Conservation (phyloP, 441 rosid species). For the Euphorbia celastroides region DNA sequence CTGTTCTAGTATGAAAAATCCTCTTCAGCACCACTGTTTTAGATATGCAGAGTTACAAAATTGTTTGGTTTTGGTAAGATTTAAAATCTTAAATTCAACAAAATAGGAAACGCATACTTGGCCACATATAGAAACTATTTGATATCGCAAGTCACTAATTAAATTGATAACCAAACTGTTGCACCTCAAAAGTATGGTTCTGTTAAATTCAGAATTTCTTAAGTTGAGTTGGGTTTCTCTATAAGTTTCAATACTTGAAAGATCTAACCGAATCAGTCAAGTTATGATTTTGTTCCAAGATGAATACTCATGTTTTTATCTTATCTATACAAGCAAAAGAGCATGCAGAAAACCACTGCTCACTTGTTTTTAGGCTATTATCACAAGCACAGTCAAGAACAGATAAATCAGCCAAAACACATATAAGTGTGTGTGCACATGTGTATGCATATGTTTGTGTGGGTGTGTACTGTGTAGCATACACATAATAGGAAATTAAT, state of each 20-base stretch:
- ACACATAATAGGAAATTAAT: neutral
- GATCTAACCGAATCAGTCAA: neutral
- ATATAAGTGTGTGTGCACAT: neutral
- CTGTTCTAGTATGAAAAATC: neutral
- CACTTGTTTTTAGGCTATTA: neutral
- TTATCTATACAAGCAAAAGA: neutral
- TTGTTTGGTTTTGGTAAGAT: neutral
- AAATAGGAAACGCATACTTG: neutral
- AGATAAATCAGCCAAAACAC: neutral
- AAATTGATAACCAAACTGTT: neutral
- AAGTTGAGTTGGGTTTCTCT: neutral
- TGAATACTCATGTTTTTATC: neutral
- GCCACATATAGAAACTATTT: neutral
- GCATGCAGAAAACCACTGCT: slow-evolving; percentile 1
- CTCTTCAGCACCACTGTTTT: neutral
- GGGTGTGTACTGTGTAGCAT: neutral
- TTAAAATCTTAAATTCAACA: too few species aligned
- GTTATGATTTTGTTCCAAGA: neutral
- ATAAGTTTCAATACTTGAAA: neutral
- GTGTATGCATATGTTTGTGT: neutral
- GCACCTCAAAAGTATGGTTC: neutral
- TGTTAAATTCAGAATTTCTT: neutral
- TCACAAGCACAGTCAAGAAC: neutral
- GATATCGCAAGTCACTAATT: neutral
- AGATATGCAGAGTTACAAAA: neutral